These are phyloP conservation scores for Dendrobium catenatum DNA, from an alignment of 106 monocot species.

Conservation along the genomic window DNA sequence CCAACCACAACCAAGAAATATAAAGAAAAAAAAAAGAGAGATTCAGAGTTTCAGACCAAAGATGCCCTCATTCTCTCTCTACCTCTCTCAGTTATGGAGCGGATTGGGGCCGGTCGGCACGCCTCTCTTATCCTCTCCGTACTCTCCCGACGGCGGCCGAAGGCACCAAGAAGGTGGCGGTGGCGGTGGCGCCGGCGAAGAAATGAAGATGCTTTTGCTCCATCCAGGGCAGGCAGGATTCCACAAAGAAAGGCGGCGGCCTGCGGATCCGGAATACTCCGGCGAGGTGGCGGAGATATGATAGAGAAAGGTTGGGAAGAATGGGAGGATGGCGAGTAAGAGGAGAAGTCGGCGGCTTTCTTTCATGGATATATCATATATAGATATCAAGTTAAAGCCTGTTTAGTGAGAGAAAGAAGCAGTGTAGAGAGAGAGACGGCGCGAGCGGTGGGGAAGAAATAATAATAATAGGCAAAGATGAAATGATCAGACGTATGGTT, in stretches of 20 bases:
- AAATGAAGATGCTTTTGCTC: background rate
- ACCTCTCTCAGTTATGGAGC: background rate
- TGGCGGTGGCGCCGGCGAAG: background rate
- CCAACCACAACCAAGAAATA: too few relatives aligned
- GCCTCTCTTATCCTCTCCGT: background rate
- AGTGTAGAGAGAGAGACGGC: too few relatives aligned
- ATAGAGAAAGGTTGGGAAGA: background rate
- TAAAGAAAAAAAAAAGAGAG: too few relatives aligned
- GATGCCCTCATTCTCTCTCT: too few relatives aligned
- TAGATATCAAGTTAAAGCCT: too few relatives aligned
- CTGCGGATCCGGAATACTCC: background rate
- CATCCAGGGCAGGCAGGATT: background rate
- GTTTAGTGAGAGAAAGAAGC: too few relatives aligned
- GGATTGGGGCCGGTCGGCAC: constrained; percentile 1
- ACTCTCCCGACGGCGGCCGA: background rate
- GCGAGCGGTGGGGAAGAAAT: too few relatives aligned
- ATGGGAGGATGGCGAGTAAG: background rate
- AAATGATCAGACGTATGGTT: background rate
- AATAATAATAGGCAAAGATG: background rate
- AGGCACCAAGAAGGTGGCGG: constrained; percentile 4
- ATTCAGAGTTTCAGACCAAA: too few relatives aligned
- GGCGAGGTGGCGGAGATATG: background rate
- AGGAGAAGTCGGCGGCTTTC: background rate
- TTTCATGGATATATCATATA: background rate
- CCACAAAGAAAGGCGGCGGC: background rate